A percentile compares a stretch with the other conserved stretches of the same genome.
phyloP scores from a whole-genome alignment of 1,139 yeast genomes.

The Taiozyma onychis region DNA sequence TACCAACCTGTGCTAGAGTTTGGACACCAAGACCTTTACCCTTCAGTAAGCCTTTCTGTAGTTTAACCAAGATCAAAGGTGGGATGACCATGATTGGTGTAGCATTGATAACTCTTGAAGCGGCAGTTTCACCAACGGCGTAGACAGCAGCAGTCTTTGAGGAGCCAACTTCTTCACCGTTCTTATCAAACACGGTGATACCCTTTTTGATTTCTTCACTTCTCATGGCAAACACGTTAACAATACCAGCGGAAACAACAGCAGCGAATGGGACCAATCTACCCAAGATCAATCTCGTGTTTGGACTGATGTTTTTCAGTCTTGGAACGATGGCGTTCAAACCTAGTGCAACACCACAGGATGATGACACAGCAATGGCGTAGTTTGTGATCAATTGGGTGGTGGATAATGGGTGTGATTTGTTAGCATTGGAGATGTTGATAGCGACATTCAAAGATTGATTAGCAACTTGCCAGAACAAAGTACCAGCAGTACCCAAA shows the following conservation, averaged over 20 bases:
- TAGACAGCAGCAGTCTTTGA: constrained; percentile 82
- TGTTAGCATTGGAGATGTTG: constrained; percentile 93
- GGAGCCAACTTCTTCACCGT: constrained; percentile 67
- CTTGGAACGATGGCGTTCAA: constrained; percentile 83
- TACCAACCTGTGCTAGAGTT: constrained; percentile 69
- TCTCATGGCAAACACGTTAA: constrained; percentile 92
- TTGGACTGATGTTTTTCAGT: constrained; percentile 59
- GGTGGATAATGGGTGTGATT: constrained; percentile 84
- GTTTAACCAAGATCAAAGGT: constrained; percentile 70
- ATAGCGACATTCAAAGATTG: constrained; percentile 96
- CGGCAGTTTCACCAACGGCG: constrained; percentile 97
- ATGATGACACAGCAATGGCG: constrained; percentile 84
- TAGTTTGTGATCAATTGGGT: constrained; percentile 73
- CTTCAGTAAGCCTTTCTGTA: constrained; percentile 65
- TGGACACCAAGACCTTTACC: constrained; percentile 63
- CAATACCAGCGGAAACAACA: constrained; percentile 93
- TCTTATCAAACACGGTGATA: constrained; percentile 59
- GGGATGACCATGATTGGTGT: constrained; percentile 97
- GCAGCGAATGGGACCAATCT: constrained; percentile 97
- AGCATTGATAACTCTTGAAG: constrained; percentile 90
- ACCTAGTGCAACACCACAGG: constrained; percentile 93
- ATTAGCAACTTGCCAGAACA: constrained; percentile 97
- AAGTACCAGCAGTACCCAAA: constrained; percentile 80
- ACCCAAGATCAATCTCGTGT: constrained; percentile 64
- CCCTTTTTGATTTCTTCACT: constrained; percentile 91